Percentiles rank a stretch among this genome's conserved stretches.
phyloP scores from a whole-genome alignment of 495 filamentous ascomycete genomes.

The Neurospora tetrasperma region DNA sequence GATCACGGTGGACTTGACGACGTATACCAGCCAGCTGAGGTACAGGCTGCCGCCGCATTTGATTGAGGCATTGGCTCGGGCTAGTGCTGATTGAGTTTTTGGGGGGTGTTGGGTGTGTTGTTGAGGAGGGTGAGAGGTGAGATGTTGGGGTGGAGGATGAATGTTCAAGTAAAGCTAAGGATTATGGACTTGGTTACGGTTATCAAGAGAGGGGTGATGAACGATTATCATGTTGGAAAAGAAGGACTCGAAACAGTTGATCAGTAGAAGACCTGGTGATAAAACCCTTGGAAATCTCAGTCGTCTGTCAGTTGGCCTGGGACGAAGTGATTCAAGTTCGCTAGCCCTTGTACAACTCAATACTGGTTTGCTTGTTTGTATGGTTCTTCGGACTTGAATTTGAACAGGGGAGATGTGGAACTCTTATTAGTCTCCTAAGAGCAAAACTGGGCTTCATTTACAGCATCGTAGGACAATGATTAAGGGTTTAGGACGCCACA shows the following conservation, averaged over 20 bases:
- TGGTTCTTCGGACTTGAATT: neutral
- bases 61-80: slow-evolving; percentile 71
- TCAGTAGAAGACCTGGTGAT: neutral
- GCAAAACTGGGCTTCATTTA: neutral
- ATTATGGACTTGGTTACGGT: neutral
- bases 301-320: neutral
- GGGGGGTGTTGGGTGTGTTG: neutral
- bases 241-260: neutral
- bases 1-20: slow-evolving; percentile 77
- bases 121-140: neutral
- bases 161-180: neutral
- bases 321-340: too few species aligned
- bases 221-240: neutral
- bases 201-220: neutral
- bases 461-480: neutral
- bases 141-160: neutral
- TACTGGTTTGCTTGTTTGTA: neutral
- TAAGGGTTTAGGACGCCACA: neutral
- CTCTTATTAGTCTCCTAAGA: neutral
- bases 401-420: neutral
- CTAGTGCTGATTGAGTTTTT: slow-evolving; percentile 50
- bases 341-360: too few species aligned
- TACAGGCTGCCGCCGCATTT: slow-evolving; percentile 66
- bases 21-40: slow-evolving; percentile 88
- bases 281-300: neutral